phyloP scores from a whole-genome alignment of 2,329 filamentous ascomycete species.

The Diaporthe vaccinii region DNA sequence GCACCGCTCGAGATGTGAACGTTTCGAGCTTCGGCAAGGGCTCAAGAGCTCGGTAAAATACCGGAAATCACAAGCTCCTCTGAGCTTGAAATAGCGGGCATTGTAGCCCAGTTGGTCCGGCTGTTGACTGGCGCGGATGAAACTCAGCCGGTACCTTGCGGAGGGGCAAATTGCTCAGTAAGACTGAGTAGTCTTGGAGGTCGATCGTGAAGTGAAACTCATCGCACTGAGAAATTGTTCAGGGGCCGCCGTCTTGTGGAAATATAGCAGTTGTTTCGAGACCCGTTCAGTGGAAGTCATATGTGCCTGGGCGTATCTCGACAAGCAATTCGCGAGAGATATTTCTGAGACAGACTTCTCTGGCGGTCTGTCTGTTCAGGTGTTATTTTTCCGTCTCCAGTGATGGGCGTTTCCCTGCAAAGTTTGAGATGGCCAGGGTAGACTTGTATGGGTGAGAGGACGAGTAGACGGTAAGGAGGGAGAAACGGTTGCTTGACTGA shows the following conservation, averaged over 20 bases:
- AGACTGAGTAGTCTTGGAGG: background rate
- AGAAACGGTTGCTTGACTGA: background rate
- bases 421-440: background rate
- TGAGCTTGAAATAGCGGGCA: background rate
- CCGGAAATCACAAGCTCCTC: background rate
- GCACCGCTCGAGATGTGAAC: too few species aligned
- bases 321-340: background rate
- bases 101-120: background rate
- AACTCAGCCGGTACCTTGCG: background rate
- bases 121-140: background rate
- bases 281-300: constrained; percentile 1
- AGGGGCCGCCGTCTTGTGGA: background rate
- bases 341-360: background rate
- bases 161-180: background rate
- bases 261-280: background rate
- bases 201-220: background rate
- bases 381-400: too few species aligned
- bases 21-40: too few species aligned
- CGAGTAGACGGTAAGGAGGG: background rate
- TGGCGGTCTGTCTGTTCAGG: background rate
- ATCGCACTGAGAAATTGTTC: background rate
- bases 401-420: background rate
- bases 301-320: background rate
- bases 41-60: too few species aligned
- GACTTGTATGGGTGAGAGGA: background rate